Evolutionary conservation across 73 alveolate genomes (phyloP).

Genomic region (Paramecium tetraurelia): DNA sequence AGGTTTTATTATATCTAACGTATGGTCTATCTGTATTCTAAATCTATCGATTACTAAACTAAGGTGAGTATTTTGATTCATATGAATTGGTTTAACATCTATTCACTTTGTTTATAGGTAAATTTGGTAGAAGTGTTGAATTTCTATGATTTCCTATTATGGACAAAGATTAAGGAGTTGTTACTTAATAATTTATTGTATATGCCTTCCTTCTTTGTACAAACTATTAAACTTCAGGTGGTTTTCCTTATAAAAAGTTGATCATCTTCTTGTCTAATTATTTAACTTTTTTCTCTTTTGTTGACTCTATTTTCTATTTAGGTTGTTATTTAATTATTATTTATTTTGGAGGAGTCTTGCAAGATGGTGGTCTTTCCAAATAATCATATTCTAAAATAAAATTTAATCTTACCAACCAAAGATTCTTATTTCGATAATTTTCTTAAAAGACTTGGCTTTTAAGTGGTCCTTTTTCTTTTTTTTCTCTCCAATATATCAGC

Average conservation of each 20-base stretch:
- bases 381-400: background rate
- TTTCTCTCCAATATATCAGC: background rate
- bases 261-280: background rate
- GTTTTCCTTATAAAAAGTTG: background rate
- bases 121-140: background rate
- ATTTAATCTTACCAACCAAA: background rate
- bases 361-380: constrained; percentile 2
- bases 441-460: background rate
- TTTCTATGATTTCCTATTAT: background rate
- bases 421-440: background rate
- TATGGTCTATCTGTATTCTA: background rate
- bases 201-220: background rate
- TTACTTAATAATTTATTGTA: background rate
- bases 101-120: background rate
- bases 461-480: background rate
- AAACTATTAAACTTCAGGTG: background rate
- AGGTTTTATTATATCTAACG: background rate
- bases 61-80: background rate
- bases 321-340: background rate
- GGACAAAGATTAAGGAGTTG: background rate
- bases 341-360: background rate
- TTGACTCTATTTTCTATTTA: background rate
- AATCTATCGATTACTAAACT: background rate
- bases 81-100: background rate
- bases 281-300: background rate